These are phyloP conservation scores for Dovyalis caffra DNA, from an alignment of 345 rosid species.

Conservation along the genomic window DNA sequence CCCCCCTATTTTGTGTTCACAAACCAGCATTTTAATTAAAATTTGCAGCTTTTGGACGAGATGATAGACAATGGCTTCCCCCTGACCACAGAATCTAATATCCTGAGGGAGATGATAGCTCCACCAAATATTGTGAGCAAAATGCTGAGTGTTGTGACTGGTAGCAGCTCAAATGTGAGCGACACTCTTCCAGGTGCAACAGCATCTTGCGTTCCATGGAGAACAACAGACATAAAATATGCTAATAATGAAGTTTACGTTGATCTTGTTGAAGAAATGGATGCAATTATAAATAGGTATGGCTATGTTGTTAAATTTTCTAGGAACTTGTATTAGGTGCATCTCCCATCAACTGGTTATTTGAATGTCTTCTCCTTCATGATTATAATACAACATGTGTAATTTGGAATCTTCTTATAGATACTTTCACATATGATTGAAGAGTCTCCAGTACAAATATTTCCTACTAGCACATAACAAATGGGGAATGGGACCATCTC, in stretches of 20 bases:
- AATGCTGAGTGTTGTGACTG: conserved; percentile 92
- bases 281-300: conserved; percentile 79
- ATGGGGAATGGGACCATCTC: not conserved
- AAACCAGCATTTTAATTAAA: not conserved
- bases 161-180: conserved; percentile 76
- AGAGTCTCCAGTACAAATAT: not conserved
- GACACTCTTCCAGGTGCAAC: conserved; percentile 85
- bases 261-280: conserved; percentile 95
- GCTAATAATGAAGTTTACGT: conserved; percentile 87
- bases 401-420: not conserved
- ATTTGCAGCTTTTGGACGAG: conserved; percentile 88
- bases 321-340: not conserved
- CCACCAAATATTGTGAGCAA: conserved; percentile 89
- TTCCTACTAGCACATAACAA: not conserved
- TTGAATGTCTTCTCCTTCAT: not conserved
- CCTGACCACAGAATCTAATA: conserved; percentile 88
- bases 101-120: conserved; percentile 92
- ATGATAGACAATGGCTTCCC: conserved; percentile 99
- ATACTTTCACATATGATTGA: not conserved
- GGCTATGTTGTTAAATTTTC: not conserved
- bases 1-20: not conserved
- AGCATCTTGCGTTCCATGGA: conserved; percentile 91
- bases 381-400: not conserved
- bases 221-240: conserved; percentile 77
- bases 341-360: not conserved